Evolutionary conservation across 2,329 filamentous ascomycete genomes (phyloP).

Genomic region (Peltaster fructicola): DNA sequence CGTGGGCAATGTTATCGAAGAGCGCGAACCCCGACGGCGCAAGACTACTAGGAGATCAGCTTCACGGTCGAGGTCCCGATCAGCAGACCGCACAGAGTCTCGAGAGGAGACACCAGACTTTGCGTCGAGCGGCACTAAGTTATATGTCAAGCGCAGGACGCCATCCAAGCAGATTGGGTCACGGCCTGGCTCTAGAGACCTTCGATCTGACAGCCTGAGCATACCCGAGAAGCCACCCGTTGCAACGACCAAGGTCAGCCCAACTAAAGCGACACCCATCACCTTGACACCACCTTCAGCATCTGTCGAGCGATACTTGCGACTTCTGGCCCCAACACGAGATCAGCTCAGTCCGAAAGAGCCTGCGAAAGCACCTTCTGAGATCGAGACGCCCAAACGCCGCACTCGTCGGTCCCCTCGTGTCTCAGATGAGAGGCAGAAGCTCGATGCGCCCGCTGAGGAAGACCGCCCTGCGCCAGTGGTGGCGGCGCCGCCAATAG

Average conservation of each 20-base stretch:
- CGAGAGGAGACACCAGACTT: slow-evolving; percentile 13
- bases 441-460: no score
- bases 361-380: not conserved
- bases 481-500: slow-evolving; percentile 21
- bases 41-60: slow-evolving; percentile 9
- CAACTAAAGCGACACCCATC: slow-evolving; percentile 16
- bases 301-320: not conserved
- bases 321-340: slow-evolving; percentile 1
- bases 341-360: not conserved
- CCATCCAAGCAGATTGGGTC: slow-evolving; percentile 9
- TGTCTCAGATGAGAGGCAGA: not conserved
- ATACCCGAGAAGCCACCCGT: no score
- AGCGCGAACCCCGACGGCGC: slow-evolving; percentile 9
- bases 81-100: slow-evolving; percentile 7
- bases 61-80: slow-evolving; percentile 10
- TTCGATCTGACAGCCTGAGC: slow-evolving; percentile 11
- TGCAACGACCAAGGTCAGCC: no score
- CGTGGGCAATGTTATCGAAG: slow-evolving; percentile 14
- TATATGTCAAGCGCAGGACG: slow-evolving; percentile 16
- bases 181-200: slow-evolving; percentile 5
- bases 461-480: slow-evolving; percentile 6
- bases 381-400: not conserved
- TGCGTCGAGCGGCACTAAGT: slow-evolving; percentile 16
- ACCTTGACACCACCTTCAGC: slow-evolving; percentile 9
- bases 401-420: slow-evolving; percentile 3